These are phyloP conservation scores for Herpetomonas tarakana DNA, from an alignment of 208 protist genomes.

Conservation along the genomic window DNA sequence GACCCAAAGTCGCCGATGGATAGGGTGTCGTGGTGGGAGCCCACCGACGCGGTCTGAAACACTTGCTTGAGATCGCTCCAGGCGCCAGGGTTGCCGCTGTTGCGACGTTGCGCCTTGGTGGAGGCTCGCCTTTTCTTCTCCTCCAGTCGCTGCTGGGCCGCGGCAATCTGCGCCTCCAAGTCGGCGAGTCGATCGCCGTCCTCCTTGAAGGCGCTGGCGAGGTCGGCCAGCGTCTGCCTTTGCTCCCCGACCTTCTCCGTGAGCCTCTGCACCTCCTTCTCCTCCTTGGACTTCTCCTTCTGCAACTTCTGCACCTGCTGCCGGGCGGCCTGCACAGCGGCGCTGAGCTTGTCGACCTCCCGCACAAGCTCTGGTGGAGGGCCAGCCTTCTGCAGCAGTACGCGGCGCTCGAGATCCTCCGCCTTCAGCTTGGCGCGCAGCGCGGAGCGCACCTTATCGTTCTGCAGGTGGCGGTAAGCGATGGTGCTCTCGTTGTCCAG, in stretches of 20 bases:
- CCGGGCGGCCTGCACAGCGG: conserved; percentile 38
- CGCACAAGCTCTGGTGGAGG: conserved; percentile 58
- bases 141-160: conserved; percentile 21
- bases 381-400: conserved; percentile 48
- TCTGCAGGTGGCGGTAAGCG: conserved; percentile 29
- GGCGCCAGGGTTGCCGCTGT: conserved; percentile 8
- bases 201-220: conserved; percentile 18
- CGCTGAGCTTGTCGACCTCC: conserved; percentile 54
- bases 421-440: conserved; percentile 47
- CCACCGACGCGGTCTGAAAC: conserved; percentile 25
- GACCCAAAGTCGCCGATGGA: conserved; percentile 68
- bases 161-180: conserved; percentile 40
- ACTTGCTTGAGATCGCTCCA: conserved; percentile 44
- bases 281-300: conserved; percentile 63
- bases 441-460: conserved; percentile 42
- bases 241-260: conserved; percentile 41
- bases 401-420: conserved; percentile 66
- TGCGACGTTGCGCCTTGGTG: conserved; percentile 22
- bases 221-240: conserved; percentile 32
- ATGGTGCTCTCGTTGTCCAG: conserved; percentile 16
- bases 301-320: conserved; percentile 60
- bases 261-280: conserved; percentile 35
- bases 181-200: conserved; percentile 16
- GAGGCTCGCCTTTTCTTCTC: conserved; percentile 23
- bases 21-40: conserved; percentile 49